Percentiles rank a stretch among this genome's conserved stretches.
Conservation (phyloP, 1,284 basidiomycete species). For the Leccinum pseudoinsigne region DNA sequence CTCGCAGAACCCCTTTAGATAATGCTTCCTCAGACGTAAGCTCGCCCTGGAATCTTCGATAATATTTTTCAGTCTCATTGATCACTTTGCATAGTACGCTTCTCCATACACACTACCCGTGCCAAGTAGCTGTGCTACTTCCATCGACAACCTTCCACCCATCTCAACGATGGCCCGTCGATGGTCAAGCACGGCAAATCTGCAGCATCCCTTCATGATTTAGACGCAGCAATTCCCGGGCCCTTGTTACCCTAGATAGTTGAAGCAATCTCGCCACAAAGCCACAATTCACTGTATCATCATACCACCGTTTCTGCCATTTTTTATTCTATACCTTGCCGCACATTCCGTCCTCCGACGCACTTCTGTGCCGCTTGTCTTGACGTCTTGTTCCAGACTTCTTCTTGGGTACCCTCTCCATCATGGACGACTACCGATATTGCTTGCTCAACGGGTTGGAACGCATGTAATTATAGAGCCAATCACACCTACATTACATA, state of each 20-base stretch:
- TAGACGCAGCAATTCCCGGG: conserved; percentile 23
- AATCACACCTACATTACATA: conserved; percentile 30
- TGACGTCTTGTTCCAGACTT: conserved; percentile 30
- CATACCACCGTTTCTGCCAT: conserved; percentile 7
- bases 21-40: conserved; percentile 30
- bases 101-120: conserved; percentile 27
- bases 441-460: conserved; percentile 29
- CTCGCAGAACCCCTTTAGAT: conserved; percentile 30
- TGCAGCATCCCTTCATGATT: conserved; percentile 36
- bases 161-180: conserved; percentile 36
- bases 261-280: conserved; percentile 9
- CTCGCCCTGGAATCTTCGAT: not conserved
- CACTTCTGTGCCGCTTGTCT: conserved; percentile 15
- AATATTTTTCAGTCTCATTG: conserved; percentile 5
- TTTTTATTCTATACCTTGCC: conserved; percentile 20
- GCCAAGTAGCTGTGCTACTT: conserved; percentile 29
- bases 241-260: conserved; percentile 2
- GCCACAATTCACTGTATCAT: conserved; percentile 20
- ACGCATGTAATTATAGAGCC: conserved; percentile 32
- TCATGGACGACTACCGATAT: conserved; percentile 26
- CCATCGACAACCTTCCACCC: conserved; percentile 35
- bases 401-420: conserved; percentile 28
- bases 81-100: conserved; percentile 21
- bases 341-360: conserved; percentile 5
- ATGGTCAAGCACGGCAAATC: conserved; percentile 29